Percentiles rank a stretch among this genome's conserved stretches.
These are phyloP conservation scores for Hypoxylon sp. DNA, from an alignment of 2,329 filamentous ascomycete genomes.

Conservation along the genomic window DNA sequence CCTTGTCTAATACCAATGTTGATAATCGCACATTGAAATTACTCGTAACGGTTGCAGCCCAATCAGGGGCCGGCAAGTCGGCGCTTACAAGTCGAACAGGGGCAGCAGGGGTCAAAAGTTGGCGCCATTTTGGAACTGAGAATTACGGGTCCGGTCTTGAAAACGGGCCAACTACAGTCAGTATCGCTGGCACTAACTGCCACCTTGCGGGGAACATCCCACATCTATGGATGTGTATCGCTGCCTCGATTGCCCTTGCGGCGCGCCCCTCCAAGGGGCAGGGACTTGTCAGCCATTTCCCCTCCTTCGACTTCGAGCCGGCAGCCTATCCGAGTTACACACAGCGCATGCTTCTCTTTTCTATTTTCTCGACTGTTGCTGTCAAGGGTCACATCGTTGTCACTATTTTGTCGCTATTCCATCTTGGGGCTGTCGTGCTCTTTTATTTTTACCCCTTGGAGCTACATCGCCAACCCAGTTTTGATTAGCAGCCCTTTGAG, in stretches of 20 bases:
- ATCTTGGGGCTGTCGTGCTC: conserved; percentile 25
- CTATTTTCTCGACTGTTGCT: conserved; percentile 1
- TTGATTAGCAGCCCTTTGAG: conserved; percentile 12
- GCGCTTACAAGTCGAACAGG: conserved; percentile 35
- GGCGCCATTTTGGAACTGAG: conserved; percentile 34
- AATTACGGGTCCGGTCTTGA: conserved; percentile 40
- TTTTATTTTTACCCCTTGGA: conserved; percentile 26
- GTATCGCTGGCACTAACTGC: conserved; percentile 22
- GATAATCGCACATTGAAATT: conserved; percentile 19
- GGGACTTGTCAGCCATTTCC: conserved; percentile 22
- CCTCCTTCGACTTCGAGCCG: conserved; percentile 21
- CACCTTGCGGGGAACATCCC: conserved; percentile 41
- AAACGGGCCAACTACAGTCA: conserved; percentile 42
- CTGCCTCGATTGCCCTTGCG: conserved; percentile 16
- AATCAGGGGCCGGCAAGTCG: conserved; percentile 27
- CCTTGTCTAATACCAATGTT: conserved; percentile 8
- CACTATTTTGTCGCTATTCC: neutral
- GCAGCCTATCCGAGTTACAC: conserved; percentile 30
- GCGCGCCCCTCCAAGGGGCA: conserved; percentile 19
- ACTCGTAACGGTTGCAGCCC: conserved; percentile 15
- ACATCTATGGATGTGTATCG: neutral
- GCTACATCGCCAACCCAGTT: conserved; percentile 28
- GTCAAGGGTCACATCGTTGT: conserved; percentile 5
- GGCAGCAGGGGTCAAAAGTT: too few relatives aligned
- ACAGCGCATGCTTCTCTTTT: conserved; percentile 33